Base-by-base conservation (phyloP, 805 yeast species). In the Ogataea ganodermae region DNA sequence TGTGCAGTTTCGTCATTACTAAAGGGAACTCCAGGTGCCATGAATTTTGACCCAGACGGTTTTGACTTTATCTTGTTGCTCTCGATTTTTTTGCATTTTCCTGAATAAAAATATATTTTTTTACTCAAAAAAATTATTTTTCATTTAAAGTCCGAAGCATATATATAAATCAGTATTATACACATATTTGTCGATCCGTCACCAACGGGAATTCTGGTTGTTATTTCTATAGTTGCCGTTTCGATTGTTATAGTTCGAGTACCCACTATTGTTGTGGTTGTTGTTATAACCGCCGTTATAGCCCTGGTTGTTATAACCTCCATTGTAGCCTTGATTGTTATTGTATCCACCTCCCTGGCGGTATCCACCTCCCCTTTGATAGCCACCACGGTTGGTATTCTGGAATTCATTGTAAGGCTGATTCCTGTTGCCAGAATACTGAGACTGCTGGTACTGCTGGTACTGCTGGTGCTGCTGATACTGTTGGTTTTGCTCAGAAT, bases 341-440 rank as follows among this genome's bases (percentile, higher is more conserved):
- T 38, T 40, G 36, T 40, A 31, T 6, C 36, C 27, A 17, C 28
- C 27, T 12, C 40, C 28, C 13, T 20, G 13, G 4, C n/a, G 18
- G 17, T 36, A 21, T 17, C 28, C 28, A 27, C 43, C 43, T 12
- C 28, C 30, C 3, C 30, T 42, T 13, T 33, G 40, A 26, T 24
- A 22, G 20, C 31, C 23, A 30, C 50, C 43, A n/a, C 53, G 40
- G 21, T 14, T 13, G 39, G 37, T 16, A 30, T 50, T 45, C 40
- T 46, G 48, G 50, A 46, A 45, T 42, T 58, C 48, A 16, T 56
- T 51, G 23, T 63, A 50, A 14, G 54, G 39, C 43, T 55, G 44
- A 45, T 52, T 30, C 21, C 49, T 44, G 38, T 46, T 44, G 12
- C 36, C 23, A 17, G 6, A 9, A 4, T 33, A 12, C 23, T 17